Conservation (phyloP, 257 asterid species). For the Anisodus tanguticus region DNA sequence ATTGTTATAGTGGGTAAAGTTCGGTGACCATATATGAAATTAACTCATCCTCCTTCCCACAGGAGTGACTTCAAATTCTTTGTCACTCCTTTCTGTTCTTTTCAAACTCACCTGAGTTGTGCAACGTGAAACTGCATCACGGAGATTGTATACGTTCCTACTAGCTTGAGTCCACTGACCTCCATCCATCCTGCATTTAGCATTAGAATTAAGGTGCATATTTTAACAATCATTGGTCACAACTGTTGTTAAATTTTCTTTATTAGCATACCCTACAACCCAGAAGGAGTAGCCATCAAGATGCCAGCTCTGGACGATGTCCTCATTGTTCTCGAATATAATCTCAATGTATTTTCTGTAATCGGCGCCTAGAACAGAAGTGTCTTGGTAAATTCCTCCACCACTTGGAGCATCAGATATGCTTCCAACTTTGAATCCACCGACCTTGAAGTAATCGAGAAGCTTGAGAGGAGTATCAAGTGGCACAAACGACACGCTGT, state of each 20-base stretch:
- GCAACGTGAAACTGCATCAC: conserved; percentile 82
- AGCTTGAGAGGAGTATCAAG: conserved; percentile 40
- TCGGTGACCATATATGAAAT: too few species aligned
- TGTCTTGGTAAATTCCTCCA: conserved; percentile 79
- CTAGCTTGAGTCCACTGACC: conserved; percentile 73
- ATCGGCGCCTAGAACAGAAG: conserved; percentile 72
- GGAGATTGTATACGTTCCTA: conserved; percentile 69
- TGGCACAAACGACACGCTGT: conserved; percentile 41
- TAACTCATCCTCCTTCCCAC: background rate
- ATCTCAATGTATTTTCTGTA: conserved; percentile 76
- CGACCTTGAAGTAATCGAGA: conserved; percentile 38
- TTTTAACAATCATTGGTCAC: background rate
- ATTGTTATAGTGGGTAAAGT: too few species aligned
- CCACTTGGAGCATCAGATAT: conserved; percentile 60
- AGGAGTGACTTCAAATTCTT: background rate
- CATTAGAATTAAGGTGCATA: background rate
- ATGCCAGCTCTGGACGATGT: conserved; percentile 83
- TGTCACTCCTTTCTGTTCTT: background rate
- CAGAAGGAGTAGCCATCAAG: conserved; percentile 80
- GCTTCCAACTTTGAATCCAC: conserved; percentile 38
- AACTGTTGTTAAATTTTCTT: background rate
- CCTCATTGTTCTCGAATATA: conserved; percentile 69
- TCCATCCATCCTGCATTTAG: conserved; percentile 80
- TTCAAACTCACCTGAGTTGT: conserved; percentile 66
- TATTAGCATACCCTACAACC: conserved; percentile 77